Evolutionary conservation across 1,284 basidiomycete species (phyloP).

Genomic region (Ustilago crameri): DNA sequence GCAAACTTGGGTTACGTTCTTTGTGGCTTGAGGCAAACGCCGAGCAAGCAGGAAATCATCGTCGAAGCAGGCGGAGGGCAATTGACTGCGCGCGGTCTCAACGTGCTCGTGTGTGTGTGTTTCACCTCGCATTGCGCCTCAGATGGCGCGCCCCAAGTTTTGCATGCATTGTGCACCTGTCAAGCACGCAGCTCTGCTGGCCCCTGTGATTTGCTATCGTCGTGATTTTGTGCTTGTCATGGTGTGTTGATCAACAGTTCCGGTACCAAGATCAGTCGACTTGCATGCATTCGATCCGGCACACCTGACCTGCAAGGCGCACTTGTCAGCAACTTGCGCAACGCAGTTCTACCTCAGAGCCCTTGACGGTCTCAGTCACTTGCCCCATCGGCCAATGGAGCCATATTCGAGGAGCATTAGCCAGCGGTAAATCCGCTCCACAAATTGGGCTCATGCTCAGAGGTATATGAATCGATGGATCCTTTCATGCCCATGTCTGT

Average conservation of each 20-base stretch:
- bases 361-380: no score
- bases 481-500: neutral
- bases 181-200: neutral
- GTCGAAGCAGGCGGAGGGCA: neutral
- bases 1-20: neutral
- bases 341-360: no score
- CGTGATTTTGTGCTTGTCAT: neutral
- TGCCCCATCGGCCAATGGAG: no score
- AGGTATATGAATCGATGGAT: no score
- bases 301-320: neutral
- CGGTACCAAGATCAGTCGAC: neutral
- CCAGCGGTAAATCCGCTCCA: no score
- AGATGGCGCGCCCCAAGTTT: slow-evolving; percentile 1
- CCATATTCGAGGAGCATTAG: no score
- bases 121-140: neutral
- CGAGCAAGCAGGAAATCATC: neutral
- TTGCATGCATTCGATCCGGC: neutral
- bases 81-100: no score
- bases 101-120: neutral
- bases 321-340: neutral
- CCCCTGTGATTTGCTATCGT: neutral
- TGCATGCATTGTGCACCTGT: neutral
- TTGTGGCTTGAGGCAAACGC: neutral
- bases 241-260: neutral
- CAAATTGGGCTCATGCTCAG: no score